These are phyloP conservation scores for Plantago elongata DNA, from an alignment of 257 asterid species.

Conservation along the genomic window DNA sequence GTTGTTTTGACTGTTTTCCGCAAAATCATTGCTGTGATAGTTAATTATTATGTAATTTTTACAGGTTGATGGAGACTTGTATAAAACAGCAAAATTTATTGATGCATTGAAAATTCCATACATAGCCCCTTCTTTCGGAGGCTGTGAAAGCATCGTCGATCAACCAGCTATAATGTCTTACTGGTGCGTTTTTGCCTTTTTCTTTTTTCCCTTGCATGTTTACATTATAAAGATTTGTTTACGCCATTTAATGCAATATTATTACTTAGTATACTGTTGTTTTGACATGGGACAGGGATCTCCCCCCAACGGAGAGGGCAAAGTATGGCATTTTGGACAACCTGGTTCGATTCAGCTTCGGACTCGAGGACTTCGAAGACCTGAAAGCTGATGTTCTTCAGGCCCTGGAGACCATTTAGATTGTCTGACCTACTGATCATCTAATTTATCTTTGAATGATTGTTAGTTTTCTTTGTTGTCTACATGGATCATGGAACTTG, in stretches of 20 bases:
- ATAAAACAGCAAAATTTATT: slow-evolving; percentile 63
- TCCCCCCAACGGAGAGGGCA: slow-evolving; percentile 74
- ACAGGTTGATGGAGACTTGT: slow-evolving; percentile 79
- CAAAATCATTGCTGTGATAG: not conserved
- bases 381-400: slow-evolving; percentile 76
- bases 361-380: slow-evolving; percentile 80
- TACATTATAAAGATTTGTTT: not conserved
- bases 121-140: slow-evolving; percentile 95
- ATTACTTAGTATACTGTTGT: too few relatives aligned
- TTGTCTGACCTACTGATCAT: slow-evolving; percentile 23
- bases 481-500: not conserved
- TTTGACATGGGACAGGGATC: slow-evolving; percentile 59
- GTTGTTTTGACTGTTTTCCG: too few relatives aligned
- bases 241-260: too few relatives aligned
- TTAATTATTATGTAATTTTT: slow-evolving; percentile 10
- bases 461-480: not conserved
- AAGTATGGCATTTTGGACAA: slow-evolving; percentile 83
- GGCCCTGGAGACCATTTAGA: slow-evolving; percentile 71
- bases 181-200: slow-evolving; percentile 43
- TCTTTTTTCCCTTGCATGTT: not conserved
- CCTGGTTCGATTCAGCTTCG: slow-evolving; percentile 95
- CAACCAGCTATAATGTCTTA: slow-evolving; percentile 97
- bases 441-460: not conserved
- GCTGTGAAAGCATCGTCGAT: slow-evolving; percentile 89
- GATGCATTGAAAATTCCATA: slow-evolving; percentile 76